Conservation (phyloP, 495 filamentous ascomycete genomes). For the Penicillium pulvis region DNA sequence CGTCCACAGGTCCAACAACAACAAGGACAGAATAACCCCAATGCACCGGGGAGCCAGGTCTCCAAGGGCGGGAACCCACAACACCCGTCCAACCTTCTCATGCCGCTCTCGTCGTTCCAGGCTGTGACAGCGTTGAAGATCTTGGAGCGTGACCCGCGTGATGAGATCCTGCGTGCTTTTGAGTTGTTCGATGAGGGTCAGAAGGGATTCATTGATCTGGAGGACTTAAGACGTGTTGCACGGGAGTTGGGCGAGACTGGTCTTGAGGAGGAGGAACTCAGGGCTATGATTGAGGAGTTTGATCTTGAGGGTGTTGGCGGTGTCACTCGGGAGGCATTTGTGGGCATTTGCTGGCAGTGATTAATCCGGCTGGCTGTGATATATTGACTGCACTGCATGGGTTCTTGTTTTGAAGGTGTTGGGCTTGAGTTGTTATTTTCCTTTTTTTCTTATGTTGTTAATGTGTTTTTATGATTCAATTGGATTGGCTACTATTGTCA, state of each 20-base stretch:
- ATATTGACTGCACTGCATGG: background rate
- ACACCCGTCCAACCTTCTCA: constrained; percentile 59
- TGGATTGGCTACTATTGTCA: background rate
- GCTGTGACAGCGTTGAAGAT: constrained; percentile 79
- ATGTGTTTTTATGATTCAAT: background rate
- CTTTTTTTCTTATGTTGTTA: background rate
- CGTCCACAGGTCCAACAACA: constrained; percentile 52
- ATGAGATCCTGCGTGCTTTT: constrained; percentile 91
- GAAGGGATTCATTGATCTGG: constrained; percentile 83
- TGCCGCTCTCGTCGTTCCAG: constrained; percentile 74
- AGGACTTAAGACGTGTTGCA: constrained; percentile 84
- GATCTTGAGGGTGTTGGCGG: constrained; percentile 90
- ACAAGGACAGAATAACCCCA: constrained; percentile 24
- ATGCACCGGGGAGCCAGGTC: constrained; percentile 29
- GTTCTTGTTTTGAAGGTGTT: background rate
- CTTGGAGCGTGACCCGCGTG: constrained; percentile 76
- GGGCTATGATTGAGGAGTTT: constrained; percentile 98
- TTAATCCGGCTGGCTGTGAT: background rate
- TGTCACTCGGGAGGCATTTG: constrained; percentile 88
- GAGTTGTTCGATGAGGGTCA: constrained; percentile 79
- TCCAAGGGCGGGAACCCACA: constrained; percentile 39
- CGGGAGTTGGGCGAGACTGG: constrained; percentile 86
- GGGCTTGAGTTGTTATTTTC: background rate
- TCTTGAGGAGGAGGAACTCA: constrained; percentile 87
- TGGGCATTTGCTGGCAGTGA: constrained; percentile 71